Conservation (phyloP, 163 green algal species). For the Coccomyxa subellipsoidea region DNA sequence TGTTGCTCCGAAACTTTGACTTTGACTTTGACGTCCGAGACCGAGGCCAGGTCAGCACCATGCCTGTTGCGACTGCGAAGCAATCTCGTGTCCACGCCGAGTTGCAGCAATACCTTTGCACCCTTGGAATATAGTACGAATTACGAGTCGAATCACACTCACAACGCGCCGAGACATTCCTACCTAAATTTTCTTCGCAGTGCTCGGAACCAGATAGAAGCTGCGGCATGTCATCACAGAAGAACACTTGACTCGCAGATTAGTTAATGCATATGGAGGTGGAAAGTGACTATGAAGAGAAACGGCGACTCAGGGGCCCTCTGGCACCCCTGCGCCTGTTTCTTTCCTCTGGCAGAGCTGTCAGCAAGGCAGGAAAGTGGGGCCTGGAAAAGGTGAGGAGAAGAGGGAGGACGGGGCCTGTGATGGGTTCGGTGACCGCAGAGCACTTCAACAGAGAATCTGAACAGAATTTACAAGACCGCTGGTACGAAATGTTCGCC, state of each 20-base stretch:
- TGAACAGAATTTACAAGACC: background rate
- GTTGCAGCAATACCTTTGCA: too few relatives aligned
- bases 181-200: too few relatives aligned
- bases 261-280: background rate
- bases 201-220: background rate
- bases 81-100: too few relatives aligned
- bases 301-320: background rate
- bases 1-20: background rate
- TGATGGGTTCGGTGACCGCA: background rate
- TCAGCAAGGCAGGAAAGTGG: background rate
- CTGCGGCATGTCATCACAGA: background rate
- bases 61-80: too few relatives aligned
- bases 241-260: background rate
- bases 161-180: too few relatives aligned
- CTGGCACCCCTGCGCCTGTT: background rate
- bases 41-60: constrained; percentile 3
- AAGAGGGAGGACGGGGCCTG: background rate
- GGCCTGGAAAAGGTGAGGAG: background rate
- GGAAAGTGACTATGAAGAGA: background rate
- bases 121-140: too few relatives aligned
- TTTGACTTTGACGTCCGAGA: background rate
- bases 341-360: background rate
- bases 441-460: background rate
- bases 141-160: too few relatives aligned
- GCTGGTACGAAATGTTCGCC: background rate